These are phyloP conservation scores for Melastoma malabathricum DNA, from an alignment of 345 rosid species.

Conservation along the genomic window DNA sequence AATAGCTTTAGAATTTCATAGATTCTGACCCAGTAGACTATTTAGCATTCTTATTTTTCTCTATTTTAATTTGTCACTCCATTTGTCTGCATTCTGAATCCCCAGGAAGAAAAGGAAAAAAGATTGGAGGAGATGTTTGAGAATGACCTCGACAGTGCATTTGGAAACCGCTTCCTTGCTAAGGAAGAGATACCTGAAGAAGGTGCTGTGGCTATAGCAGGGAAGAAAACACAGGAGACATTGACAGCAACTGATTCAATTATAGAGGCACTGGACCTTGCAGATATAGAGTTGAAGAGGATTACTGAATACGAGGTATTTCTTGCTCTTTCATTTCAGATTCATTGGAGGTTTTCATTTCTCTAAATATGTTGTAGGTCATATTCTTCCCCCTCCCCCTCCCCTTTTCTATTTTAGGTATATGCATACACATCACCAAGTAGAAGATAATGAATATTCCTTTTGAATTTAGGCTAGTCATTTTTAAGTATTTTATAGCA, in stretches of 20 bases:
- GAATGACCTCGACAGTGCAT: slow-evolving; percentile 63
- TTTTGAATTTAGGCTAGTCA: too few species aligned
- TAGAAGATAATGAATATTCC: too few species aligned
- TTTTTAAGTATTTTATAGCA: too few species aligned
- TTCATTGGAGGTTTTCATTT: not conserved
- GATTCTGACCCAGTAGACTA: too few species aligned
- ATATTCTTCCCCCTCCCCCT: too few species aligned
- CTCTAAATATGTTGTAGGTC: too few species aligned
- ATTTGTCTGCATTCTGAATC: slow-evolving; percentile 10
- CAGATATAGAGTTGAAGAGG: slow-evolving; percentile 55
- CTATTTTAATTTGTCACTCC: not conserved
- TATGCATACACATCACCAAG: too few species aligned
- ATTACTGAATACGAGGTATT: slow-evolving; percentile 59
- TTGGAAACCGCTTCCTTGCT: slow-evolving; percentile 41
- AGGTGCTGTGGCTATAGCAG: slow-evolving; percentile 83
- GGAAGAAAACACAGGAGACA: slow-evolving; percentile 67
- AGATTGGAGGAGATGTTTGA: slow-evolving; percentile 89
- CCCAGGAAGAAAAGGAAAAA: slow-evolving; percentile 94
- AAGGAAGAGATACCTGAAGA: slow-evolving; percentile 80
- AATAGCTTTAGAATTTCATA: too few species aligned
- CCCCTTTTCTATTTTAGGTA: too few species aligned
- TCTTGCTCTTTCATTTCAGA: not conserved
- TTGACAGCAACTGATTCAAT: slow-evolving; percentile 72
- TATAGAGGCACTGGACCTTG: slow-evolving; percentile 64
- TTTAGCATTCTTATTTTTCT: not conserved